phyloP scores from a whole-genome alignment of 371 early-diverging fungal species.

The Chytridium lagenaria region DNA sequence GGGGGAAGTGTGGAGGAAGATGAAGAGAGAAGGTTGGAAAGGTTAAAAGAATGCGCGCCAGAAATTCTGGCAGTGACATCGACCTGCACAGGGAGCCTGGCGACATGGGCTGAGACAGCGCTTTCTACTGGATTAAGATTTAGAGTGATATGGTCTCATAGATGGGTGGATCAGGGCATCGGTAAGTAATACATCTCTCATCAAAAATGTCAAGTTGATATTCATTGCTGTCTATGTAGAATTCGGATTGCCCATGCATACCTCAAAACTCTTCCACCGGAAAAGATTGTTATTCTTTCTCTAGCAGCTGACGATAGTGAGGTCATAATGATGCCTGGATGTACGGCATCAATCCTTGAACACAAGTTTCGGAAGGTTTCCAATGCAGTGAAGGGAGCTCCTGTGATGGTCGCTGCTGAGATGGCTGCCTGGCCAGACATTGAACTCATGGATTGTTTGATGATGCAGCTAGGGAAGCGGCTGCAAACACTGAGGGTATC shows the following conservation, averaged over 20 bases:
- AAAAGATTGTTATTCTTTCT: not conserved
- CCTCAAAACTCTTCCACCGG: not conserved
- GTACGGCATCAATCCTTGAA: not conserved
- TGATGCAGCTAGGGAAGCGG: not conserved
- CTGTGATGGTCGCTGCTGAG: constrained; percentile 9
- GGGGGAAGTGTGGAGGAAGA: not conserved
- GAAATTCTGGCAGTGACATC: constrained; percentile 3
- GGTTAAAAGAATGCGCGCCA: not conserved
- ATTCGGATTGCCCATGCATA: constrained; percentile 12
- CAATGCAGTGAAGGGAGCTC: not conserved
- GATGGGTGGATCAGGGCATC: constrained; percentile 9
- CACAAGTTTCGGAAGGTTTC: not conserved
- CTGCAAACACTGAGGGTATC: too few species aligned
- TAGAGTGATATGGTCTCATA: constrained; percentile 4
- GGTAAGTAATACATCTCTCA: not conserved
- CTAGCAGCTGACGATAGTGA: constrained; percentile 4
- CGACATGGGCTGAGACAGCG: not conserved
- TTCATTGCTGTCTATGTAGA: too few species aligned
- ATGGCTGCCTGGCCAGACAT: constrained; percentile 6
- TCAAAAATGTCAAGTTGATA: too few species aligned
- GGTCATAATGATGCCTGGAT: not conserved
- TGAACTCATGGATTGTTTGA: constrained; percentile 6
- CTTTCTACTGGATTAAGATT: not conserved
- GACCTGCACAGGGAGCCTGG: not conserved
- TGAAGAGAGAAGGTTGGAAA: not conserved